Evolutionary conservation across 768 basidiomycete species (phyloP), one percentile per base, ranked within the genome.

Genomic region (Auricularia heimuer): DNA sequence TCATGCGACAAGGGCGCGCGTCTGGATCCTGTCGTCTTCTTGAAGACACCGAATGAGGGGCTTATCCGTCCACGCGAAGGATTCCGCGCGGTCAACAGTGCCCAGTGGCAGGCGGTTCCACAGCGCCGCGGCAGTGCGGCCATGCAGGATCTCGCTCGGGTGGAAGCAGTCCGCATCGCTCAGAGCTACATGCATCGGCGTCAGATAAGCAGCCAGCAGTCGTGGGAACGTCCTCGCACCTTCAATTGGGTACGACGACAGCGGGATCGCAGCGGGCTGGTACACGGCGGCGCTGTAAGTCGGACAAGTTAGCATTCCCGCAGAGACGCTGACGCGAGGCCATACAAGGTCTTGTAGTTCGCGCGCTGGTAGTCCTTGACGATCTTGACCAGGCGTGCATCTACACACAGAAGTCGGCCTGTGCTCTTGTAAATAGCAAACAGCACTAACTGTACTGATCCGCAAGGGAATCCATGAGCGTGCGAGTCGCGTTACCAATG

Each of bases 111-210:
- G 54, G 24, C 54, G 34, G 36, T 64, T 64, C 64, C 64, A 64
- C 21, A 58, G 24, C 16, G 54, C 34, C 10, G 64, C 33, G 10
- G 64, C 51, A 14, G 21, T 51, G 47, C 47, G 47, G 18, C 18
- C 47, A 18, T 51, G 47, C 47, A 21, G 14, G 18, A 4, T 21
- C 21, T 51, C 18, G 6, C 10, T 18, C 21, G 64, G 64, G 37
- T 65, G 64, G 64, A 65, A 65, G 44, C 64, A 65, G 54, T 65
- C 64, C 11, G 62, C 64, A 24, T 54, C 61, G 35, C 58, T 61
- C 21, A 65, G 60, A 61, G 64, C 64, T 65, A 45, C 24, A 60
- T 4, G 62, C 11, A 29, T 29, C 29, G 29, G 29, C 37, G 62
- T 8, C 4, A 14, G 39, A 36, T 16, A 36, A 36, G 11, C 24